These are phyloP conservation scores for Nannochloropsis gaditana DNA, from an alignment of 108 stramenopile genomes.

Conservation along the genomic window DNA sequence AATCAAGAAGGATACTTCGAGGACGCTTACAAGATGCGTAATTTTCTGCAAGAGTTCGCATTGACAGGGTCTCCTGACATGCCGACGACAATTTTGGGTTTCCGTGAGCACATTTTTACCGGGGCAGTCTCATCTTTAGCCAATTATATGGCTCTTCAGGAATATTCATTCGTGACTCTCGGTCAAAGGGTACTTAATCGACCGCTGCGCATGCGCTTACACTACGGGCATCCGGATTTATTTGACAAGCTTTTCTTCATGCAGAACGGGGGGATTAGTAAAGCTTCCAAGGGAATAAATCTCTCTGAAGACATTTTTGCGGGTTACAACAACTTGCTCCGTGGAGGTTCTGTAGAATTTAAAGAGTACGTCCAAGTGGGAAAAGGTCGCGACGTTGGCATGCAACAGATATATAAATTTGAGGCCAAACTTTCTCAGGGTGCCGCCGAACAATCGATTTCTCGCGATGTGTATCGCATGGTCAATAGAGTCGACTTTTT, in stretches of 20 bases:
- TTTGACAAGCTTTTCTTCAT: conserved; percentile 98
- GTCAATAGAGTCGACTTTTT: conserved; percentile 89
- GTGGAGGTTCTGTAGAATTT: conserved; percentile 81
- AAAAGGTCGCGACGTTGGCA: conserved; percentile 97
- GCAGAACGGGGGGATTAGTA: conserved; percentile 89
- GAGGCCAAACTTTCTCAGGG: conserved; percentile 98
- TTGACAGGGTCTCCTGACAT: conserved; percentile 48
- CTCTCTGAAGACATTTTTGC: conserved; percentile 98
- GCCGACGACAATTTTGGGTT: conserved; percentile 85
- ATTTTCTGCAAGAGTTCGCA: conserved; percentile 89
- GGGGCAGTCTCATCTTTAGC: conserved; percentile 92
- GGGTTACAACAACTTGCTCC: conserved; percentile 84
- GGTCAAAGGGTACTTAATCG: conserved; percentile 90
- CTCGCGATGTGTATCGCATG: conserved; percentile 88
- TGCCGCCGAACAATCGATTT: conserved; percentile 93
- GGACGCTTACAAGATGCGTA: conserved; percentile 95
- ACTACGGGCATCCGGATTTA: conserved; percentile 97
- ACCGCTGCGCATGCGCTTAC: conserved; percentile 85
- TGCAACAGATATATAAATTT: conserved; percentile 99
- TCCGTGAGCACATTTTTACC: conserved; percentile 98
- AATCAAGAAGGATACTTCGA: conserved; percentile 98
- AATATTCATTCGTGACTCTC: conserved; percentile 90
- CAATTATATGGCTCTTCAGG: conserved; percentile 98
- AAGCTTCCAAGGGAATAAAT: conserved; percentile 95
- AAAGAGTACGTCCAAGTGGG: conserved; percentile 95